Conservation (phyloP, 306 rosid species). For the Trifolium fragiferum region DNA sequence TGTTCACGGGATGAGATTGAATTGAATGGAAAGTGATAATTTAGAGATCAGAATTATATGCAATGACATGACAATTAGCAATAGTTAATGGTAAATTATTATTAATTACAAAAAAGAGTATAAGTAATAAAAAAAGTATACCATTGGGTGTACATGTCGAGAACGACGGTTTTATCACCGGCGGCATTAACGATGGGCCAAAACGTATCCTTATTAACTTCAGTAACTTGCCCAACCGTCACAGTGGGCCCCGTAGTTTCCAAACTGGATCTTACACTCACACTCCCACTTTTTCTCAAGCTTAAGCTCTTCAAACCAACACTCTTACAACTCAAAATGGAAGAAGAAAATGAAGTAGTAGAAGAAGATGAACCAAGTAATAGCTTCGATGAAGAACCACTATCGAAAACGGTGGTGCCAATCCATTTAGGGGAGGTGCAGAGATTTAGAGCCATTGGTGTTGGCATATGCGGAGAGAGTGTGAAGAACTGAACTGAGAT, state of each 20-base stretch:
- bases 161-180: conserved; percentile 86
- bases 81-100: not conserved
- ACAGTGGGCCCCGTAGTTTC: conserved; percentile 69
- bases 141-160: conserved; percentile 99
- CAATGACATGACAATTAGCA: too few relatives aligned
- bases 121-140: conserved; percentile 15
- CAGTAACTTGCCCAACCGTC: conserved; percentile 80
- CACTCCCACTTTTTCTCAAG: conserved; percentile 31
- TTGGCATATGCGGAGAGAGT: not conserved
- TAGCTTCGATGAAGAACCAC: conserved; percentile 22
- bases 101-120: not conserved
- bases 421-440: conserved; percentile 48
- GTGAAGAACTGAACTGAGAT: conserved; percentile 1
- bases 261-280: conserved; percentile 66
- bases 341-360: conserved; percentile 9
- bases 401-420: conserved; percentile 33
- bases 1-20: too few relatives aligned
- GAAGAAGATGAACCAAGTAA: conserved; percentile 19
- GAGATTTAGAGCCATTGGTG: conserved; percentile 62
- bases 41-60: too few relatives aligned
- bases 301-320: conserved; percentile 1
- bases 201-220: conserved; percentile 89
- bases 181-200: conserved; percentile 98
- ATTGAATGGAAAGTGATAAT: too few relatives aligned
- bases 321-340: not conserved